Evolutionary conservation across 2,329 filamentous ascomycete species (phyloP).

Genomic region (Trichoderma sp.): DNA sequence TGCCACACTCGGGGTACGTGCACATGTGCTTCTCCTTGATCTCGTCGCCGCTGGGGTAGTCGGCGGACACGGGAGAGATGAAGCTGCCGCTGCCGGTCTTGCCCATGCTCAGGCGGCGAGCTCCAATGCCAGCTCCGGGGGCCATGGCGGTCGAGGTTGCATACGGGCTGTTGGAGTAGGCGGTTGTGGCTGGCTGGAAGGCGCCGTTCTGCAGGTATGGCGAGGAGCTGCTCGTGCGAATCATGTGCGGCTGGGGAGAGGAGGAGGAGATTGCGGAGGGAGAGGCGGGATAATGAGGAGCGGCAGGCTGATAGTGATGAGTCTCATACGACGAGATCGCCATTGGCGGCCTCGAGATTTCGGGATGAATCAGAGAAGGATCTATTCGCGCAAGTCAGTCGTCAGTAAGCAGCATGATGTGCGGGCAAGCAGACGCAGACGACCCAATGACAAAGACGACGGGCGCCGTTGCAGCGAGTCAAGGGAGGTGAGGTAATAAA

Average conservation of each 20-base stretch:
- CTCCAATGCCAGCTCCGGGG: conserved; percentile 38
- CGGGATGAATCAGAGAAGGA: conserved; percentile 59
- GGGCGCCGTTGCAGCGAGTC: background rate
- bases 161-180: conserved; percentile 58
- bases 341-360: conserved; percentile 54
- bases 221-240: conserved; percentile 63
- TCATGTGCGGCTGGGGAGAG: conserved; percentile 48
- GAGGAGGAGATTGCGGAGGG: conserved; percentile 62
- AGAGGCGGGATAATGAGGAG: conserved; percentile 55
- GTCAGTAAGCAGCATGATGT: conserved; percentile 42
- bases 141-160: conserved; percentile 44
- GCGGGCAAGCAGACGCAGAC: conserved; percentile 2
- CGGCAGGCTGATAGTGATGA: conserved; percentile 49
- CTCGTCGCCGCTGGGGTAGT: conserved; percentile 64
- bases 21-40: conserved; percentile 72
- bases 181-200: conserved; percentile 55
- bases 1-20: conserved; percentile 80
- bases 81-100: conserved; percentile 52
- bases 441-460: conserved; percentile 11
- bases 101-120: conserved; percentile 66
- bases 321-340: conserved; percentile 50
- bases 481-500: conserved; percentile 18
- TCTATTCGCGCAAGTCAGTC: conserved; percentile 45
- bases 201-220: conserved; percentile 62
- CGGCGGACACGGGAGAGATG: conserved; percentile 63